These are phyloP conservation scores for Yarrowia osloensis DNA, from an alignment of 805 yeast species.

Conservation along the genomic window DNA sequence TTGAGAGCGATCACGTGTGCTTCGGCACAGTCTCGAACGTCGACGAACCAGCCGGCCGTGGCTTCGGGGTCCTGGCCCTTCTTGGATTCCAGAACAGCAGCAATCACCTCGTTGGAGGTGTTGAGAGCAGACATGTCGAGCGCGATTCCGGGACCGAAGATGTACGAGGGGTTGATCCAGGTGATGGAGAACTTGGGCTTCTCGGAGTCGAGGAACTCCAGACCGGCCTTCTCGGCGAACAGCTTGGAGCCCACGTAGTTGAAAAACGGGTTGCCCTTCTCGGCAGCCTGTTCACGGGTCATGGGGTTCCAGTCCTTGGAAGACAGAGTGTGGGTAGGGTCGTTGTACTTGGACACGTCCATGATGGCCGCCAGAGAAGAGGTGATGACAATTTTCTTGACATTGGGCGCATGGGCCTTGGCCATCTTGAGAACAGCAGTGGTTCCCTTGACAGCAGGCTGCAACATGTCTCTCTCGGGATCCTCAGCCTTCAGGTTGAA, in stretches of 20 bases:
- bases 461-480: conserved; percentile 47
- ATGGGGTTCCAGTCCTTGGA: conserved; percentile 46
- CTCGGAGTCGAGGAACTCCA: conserved; percentile 49
- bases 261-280: neutral
- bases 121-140: conserved; percentile 41
- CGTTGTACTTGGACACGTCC: conserved; percentile 1
- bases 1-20: conserved; percentile 55
- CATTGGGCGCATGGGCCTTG: conserved; percentile 39
- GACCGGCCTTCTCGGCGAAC: conserved; percentile 58
- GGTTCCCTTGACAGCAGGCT: conserved; percentile 54
- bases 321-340: conserved; percentile 36
- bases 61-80: conserved; percentile 32
- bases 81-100: neutral
- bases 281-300: conserved; percentile 38
- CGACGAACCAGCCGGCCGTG: conserved; percentile 41
- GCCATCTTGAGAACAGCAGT: conserved; percentile 47
- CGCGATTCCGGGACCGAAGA: conserved; percentile 41
- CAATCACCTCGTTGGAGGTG: conserved; percentile 40
- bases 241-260: conserved; percentile 49
- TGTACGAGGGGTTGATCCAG: conserved; percentile 41
- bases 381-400: conserved; percentile 51
- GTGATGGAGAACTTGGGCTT: conserved; percentile 37
- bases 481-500: conserved; percentile 42
- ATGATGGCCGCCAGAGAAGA: conserved; percentile 55
- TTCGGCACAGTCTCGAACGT: conserved; percentile 63